Evolutionary conservation across 225 moss, liverwort and hornwort genomes (phyloP).

Genomic region (Sphagnum tenellum): DNA sequence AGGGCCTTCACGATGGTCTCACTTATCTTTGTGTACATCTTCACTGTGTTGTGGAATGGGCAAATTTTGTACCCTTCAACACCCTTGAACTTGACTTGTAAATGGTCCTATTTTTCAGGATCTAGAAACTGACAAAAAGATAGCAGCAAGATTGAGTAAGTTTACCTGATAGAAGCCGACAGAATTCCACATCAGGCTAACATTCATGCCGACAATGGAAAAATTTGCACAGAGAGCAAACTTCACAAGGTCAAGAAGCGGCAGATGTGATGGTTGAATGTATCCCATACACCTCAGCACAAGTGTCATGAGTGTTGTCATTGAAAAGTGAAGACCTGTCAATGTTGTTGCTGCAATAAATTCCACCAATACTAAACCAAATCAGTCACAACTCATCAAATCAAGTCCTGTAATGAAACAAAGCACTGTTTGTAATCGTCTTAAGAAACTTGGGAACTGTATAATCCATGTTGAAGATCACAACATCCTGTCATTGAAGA

Average conservation of each 20-base stretch:
- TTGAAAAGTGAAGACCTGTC: slow-evolving; percentile 59
- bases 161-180: slow-evolving; percentile 58
- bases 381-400: no score
- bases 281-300: slow-evolving; percentile 53
- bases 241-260: slow-evolving; percentile 48
- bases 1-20: no score
- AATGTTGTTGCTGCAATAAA: slow-evolving; percentile 48
- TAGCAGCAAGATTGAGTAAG: neutral
- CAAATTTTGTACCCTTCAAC: no score
- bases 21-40: no score
- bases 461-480: no score
- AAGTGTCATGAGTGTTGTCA: slow-evolving; percentile 49
- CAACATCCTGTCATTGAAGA: no score
- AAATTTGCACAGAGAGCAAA: slow-evolving; percentile 59
- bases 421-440: no score
- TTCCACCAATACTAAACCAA: no score
- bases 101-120: neutral
- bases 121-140: neutral
- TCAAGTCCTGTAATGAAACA: no score
- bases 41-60: no score
- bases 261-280: slow-evolving; percentile 44
- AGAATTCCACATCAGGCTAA: slow-evolving; percentile 69
- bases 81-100: no score
- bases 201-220: slow-evolving; percentile 64
- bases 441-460: no score